Conservation (phyloP, 2,329 filamentous ascomycete genomes). For the Macrophomina phaseolina region DNA sequence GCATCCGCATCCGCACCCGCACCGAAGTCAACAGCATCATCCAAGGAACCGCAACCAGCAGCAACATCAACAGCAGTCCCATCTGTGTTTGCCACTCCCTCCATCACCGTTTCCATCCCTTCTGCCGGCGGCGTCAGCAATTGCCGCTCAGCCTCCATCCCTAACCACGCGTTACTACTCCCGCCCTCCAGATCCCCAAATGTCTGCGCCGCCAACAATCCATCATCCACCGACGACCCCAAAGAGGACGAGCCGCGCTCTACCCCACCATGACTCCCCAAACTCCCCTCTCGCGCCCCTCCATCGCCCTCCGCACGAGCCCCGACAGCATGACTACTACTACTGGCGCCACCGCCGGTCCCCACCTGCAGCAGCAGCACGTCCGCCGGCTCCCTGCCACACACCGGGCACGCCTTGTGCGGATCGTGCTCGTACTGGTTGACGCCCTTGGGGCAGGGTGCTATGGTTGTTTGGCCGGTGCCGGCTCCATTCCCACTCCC, state of each 20-base stretch:
- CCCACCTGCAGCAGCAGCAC: not conserved
- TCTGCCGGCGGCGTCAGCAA: slow-evolving; percentile 15
- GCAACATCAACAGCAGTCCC: not conserved
- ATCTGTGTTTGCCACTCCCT: not conserved
- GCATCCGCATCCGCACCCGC: not conserved
- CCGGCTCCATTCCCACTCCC: too few relatives aligned
- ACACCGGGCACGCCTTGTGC: slow-evolving; percentile 12
- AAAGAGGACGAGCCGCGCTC: not conserved
- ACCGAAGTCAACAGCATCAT: too few relatives aligned
- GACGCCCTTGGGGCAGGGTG: slow-evolving; percentile 8
- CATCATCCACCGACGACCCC: not conserved
- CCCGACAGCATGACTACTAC: not conserved
- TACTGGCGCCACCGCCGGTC: not conserved
- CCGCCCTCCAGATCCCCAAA: not conserved
- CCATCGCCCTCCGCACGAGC: not conserved
- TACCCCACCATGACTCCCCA: not conserved
- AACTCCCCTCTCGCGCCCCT: not conserved
- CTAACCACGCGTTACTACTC: not conserved
- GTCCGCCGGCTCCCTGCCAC: not conserved
- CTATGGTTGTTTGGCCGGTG: not conserved
- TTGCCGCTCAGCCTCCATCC: not conserved
- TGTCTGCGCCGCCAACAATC: not conserved
- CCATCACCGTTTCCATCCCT: not conserved
- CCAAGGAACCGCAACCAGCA: not conserved
- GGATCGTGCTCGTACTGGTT: slow-evolving; percentile 23